Evolutionary conservation across 1,284 basidiomycete genomes (phyloP), one percentile per base, ranked within the genome.

Genomic region (Hemileia vastatrix): DNA sequence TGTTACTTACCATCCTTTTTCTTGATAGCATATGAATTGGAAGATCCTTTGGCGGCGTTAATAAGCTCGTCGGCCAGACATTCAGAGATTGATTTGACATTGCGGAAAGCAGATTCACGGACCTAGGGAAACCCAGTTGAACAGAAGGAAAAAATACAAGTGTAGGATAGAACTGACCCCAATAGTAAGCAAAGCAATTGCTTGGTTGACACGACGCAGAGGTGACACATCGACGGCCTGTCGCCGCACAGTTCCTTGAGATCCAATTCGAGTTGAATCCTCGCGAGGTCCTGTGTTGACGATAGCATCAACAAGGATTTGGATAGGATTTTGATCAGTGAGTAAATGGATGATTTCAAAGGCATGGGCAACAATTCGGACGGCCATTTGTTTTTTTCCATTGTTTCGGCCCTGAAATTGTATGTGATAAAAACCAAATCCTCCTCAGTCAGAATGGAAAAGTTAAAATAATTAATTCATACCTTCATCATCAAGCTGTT

Each of bases 321-420:
- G 95, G 78, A 99, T 91, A 70, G 95, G 95, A 84, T 99, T 99
- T 81, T 94, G 91, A 85, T 99, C 95, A 74, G 91, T 92, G 79
- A 99, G 89, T 77, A 99, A 90, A 84, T 98, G 88, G 80, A 98
- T 95, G 80, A 99, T 95, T 82, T 99, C 95, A 78, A 98, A 99
- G 62, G 95, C 90, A 81, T 99, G 95, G 67, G 92, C 90, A 74
- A 99, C 95, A 75, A 99, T 99, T 80, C 95, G 92, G 80, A 99
- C 90, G 74, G 95, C 88, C 81, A 99, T 83, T 78, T 97, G 86
- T 82, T 98, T 98, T 84, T 98, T 98, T 77, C 95, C 95, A 83
- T 95, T 98, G 88, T 99, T 99, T 80, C 95, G 92, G 71, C 95
- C 95, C 83, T 96, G 78, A 95, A 81, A 77, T 89, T 91, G 71